Base-by-base conservation (phyloP, 768 basidiomycete species). In the Suillus occidentalis region DNA sequence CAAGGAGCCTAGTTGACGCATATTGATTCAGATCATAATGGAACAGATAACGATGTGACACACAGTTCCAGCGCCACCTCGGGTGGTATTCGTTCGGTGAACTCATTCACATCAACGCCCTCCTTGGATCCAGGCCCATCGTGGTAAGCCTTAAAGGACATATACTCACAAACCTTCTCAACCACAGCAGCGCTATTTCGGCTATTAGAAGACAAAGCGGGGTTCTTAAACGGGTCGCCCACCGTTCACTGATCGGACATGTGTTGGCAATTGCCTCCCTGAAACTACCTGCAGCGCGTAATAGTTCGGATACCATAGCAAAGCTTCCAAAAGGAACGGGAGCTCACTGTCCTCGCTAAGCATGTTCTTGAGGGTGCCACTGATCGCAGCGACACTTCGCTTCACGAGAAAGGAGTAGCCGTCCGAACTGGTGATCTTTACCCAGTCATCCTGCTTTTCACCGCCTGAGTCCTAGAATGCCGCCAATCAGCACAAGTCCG, bases 21-120 rank as follows among this genome's bases (percentile, higher is more conserved):
- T 25, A 28, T 42, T 42, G 6, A 31, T 59, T 59, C 10, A 59
- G 58, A 42, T 31, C 22, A n/a, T 31, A 62, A 58, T 28, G 37
- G 36, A 60, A 58, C 56, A 37, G 53, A 18, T 25, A 55, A 45
- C 14, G 5, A 40, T 58, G 20, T 45, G 56, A 22, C 37, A 31
- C n/a, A 97, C 95, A 97, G 76, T 75, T 97, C 95, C 7, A 98
- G 77, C 1, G 92, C 91, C 55, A 97, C 85, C 75, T 97, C 95
- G 1, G 92, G 92, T 1, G 89, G 88, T 60, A 98, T 84, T 22
- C 95, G 85, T 68, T 96, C 94, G 67, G 84, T 76, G 68, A 95
- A 90, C 69, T 97, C 95, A 25, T 83, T 80, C 2, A 85, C 72
- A 4, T 94, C 93, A 25, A 91, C 80, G 58, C 94, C 92, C 70